phyloP scores from a whole-genome alignment of 108 stramenopile genomes.

The Cyclotella sp. region DNA sequence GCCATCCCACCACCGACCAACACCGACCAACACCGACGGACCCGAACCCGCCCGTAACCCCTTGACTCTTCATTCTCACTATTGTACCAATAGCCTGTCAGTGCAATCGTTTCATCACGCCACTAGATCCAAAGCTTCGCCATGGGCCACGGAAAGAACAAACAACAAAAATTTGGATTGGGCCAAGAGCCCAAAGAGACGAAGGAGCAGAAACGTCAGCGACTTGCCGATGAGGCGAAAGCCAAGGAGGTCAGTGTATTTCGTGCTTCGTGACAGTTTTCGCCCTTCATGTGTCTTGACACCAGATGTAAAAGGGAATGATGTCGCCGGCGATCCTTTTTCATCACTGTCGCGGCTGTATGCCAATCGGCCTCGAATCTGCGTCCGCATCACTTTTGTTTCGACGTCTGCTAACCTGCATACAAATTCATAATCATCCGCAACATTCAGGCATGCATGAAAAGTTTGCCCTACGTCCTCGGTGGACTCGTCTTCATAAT shows the following conservation, averaged over 20 bases:
- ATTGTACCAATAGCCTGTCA: no score
- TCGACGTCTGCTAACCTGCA: background rate
- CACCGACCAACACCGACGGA: no score
- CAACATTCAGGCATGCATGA: constrained; percentile 18
- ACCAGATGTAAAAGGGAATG: no score
- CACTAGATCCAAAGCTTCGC: background rate
- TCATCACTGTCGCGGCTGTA: background rate
- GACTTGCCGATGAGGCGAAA: constrained; percentile 36
- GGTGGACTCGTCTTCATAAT: constrained; percentile 22
- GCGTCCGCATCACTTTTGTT: background rate
- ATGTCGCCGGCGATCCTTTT: no score
- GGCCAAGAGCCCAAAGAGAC: constrained; percentile 38
- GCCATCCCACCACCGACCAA: no score
- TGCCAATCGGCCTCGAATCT: background rate
- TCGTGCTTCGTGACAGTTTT: background rate
- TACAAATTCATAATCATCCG: background rate
- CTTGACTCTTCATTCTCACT: no score
- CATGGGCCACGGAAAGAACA: constrained; percentile 41
- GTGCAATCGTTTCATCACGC: background rate
- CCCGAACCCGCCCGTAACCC: background rate
- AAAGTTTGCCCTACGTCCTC: constrained; percentile 27
- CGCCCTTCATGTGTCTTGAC: no score
- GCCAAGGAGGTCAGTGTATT: constrained; percentile 27
- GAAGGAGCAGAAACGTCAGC: constrained; percentile 32
- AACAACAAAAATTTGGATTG: constrained; percentile 29